These are phyloP conservation scores for Saururus chinensis DNA, from an alignment of 164 flowering plant species.

Conservation along the genomic window DNA sequence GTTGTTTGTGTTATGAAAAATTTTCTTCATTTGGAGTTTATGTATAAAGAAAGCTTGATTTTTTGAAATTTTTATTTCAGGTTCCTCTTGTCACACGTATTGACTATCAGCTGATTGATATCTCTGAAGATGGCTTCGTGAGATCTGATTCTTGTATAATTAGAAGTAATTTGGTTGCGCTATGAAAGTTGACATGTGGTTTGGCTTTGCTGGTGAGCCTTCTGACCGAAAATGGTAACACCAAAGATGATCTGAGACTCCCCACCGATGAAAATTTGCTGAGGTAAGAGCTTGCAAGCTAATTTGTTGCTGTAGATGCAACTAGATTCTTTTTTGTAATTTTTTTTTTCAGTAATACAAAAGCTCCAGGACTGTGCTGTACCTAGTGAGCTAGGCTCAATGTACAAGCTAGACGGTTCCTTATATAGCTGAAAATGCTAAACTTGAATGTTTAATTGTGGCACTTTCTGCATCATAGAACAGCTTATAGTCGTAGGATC, in stretches of 20 bases:
- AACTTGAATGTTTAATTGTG: too few relatives aligned
- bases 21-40: not conserved
- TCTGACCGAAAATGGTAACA: constrained; percentile 28
- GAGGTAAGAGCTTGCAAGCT: constrained; percentile 10
- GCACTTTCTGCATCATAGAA: too few relatives aligned
- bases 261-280: constrained; percentile 32
- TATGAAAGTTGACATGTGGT: not conserved
- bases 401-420: too few relatives aligned
- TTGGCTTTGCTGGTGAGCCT: constrained; percentile 24
- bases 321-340: too few relatives aligned
- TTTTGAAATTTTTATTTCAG: constrained; percentile 14
- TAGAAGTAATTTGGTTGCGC: not conserved
- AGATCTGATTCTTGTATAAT: constrained; percentile 8
- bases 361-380: too few relatives aligned
- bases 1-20: not conserved
- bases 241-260: constrained; percentile 29
- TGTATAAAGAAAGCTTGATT: not conserved
- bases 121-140: constrained; percentile 49
- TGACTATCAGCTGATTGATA: constrained; percentile 44
- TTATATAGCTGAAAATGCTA: too few relatives aligned
- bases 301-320: not conserved
- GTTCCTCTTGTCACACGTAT: constrained; percentile 45
- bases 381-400: too few relatives aligned
- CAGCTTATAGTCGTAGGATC: too few relatives aligned
- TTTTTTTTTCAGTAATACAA: not conserved